Evolutionary conservation across 768 basidiomycete species (phyloP), one percentile per base, ranked within the genome.

Genomic region (Pisolithus orientalis): DNA sequence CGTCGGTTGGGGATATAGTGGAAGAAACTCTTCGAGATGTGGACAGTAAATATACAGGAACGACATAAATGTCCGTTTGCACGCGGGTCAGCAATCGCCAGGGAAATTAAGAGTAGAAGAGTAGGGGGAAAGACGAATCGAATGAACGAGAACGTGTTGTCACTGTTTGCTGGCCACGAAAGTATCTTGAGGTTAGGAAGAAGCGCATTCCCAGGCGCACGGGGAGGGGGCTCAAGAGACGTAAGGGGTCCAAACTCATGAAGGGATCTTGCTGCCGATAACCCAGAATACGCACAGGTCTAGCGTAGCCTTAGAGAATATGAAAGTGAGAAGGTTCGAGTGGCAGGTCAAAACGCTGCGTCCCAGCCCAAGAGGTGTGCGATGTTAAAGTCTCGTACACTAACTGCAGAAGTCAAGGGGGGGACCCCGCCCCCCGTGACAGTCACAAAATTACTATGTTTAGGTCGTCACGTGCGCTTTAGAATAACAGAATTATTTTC

Each of bases 301-400:
- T 39, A 2, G 54, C 51, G 17, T 55, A 52, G 17, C 43, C 44
- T 14, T 52, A 46, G 39, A 55, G 52, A 8, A 51, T 34, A 2
- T 14, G 39, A 17, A 47, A 51, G 39, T 55, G 49, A 10, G 45
- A 40, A 21, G 25, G 29, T 2, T 13, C 31, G 3, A 55, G 39
- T 17, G 50, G 39, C 29, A 49, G 14, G 9, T 38, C 16, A 11
- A 51, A 5, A 4, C 10, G 27, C 53, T 55, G 47, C 13, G 10
- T 14, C 16, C 24, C 21, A 10, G n/a, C n/a, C n/a, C n/a, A n/a
- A n/a, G n/a, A n/a, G n/a, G n/a, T n/a, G n/a, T n/a, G n/a, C n/a
- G n/a, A n/a, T n/a, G n/a, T n/a, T n/a, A n/a, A n/a, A n/a, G n/a
- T n/a, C n/a, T n/a, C n/a, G n/a, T n/a, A n/a, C n/a, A n/a, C n/a